Conservation (phyloP, 768 basidiomycete species). For the Dacryopinax primogenitus region DNA sequence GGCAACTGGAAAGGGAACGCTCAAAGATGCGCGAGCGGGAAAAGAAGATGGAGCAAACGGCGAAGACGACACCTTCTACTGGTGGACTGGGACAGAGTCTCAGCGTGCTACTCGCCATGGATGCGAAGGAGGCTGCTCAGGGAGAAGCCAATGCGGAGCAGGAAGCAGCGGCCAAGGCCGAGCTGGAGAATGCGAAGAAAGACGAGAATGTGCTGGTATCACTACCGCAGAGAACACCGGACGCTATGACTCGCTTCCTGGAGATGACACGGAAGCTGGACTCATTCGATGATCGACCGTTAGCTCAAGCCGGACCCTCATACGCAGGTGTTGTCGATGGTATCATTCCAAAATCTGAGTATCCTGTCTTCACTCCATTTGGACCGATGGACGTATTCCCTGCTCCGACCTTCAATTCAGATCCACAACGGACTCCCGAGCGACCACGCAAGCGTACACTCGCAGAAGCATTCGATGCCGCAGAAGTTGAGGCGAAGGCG, state of each 20-base stretch:
- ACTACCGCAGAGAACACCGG: slow-evolving; percentile 41
- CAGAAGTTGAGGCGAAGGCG: background rate
- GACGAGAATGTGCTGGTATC: slow-evolving; percentile 50
- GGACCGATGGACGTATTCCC: background rate
- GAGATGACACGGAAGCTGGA: slow-evolving; percentile 46
- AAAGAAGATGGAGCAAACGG: slow-evolving; percentile 3
- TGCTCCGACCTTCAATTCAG: background rate
- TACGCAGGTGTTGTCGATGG: background rate
- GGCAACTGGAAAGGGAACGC: slow-evolving; percentile 14
- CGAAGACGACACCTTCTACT: background rate
- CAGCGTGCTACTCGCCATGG: slow-evolving; percentile 14
- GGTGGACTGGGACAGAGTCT: background rate
- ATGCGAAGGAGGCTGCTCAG: slow-evolving; percentile 15
- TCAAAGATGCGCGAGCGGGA: slow-evolving; percentile 1
- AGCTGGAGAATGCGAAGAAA: slow-evolving; percentile 8
- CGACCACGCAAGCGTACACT: background rate
- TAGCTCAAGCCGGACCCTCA: slow-evolving; percentile 18
- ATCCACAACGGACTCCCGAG: background rate
- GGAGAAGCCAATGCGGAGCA: slow-evolving; percentile 4
- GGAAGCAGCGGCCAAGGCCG: slow-evolving; percentile 1
- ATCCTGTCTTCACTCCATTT: background rate
- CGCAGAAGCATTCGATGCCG: background rate
- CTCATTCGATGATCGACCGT: slow-evolving; percentile 13
- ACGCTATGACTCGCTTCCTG: slow-evolving; percentile 58
- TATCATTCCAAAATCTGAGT: background rate